Evolutionary conservation across 1,284 basidiomycete genomes (phyloP), one percentile per base, ranked within the genome.

Genomic region (Austroboletus novae-zelandiae): DNA sequence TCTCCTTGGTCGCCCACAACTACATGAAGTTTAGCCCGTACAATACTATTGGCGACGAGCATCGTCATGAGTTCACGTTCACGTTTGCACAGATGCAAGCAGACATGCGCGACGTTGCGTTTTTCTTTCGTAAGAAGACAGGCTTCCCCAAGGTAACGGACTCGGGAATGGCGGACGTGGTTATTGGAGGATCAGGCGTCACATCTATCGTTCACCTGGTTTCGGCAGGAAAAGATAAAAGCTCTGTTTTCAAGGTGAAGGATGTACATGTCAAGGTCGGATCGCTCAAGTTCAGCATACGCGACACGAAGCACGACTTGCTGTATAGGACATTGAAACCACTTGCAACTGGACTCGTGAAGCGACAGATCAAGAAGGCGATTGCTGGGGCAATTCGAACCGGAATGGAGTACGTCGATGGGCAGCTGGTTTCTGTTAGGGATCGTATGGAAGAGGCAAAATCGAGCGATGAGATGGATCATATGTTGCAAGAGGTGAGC

Each of bases 101-200:
- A n/a, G 94, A 96, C 64, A 87, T 97, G 78, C 81, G 89, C 36
- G 94, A 97, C 61, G 90, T 97, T 18, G 85, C 88, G 13, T 96
- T 97, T 69, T 93, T 88, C 66, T 91, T 91, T 70, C 77, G 74
- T 57, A 88, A 81, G 74, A 91, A 91, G 76, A 76, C 73, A 0
- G 90, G 90, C 5, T 80, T 91, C 61, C 83, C 87, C 10, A 91
- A 88, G 76, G 72, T 97, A 65, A 80, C 73, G 40, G 96, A 98
- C 73, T 86, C 84, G n/a, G 96, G 95, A 57, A 71, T 96, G 30
- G 94, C 94, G 18, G 96, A 98, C 67, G 86, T 98, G 10, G 68
- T 94, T 50, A 74, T 98, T 45, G 89, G 91, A 31, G 94, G 95
- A 20, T 72, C 83, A 47, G 90, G 91, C 3, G 67, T 93, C 40